A percentile compares a stretch with the other conserved stretches of the same genome.
These are phyloP conservation scores for Jaltomata sinuosa DNA, from an alignment of 257 asterid genomes.

Conservation along the genomic window DNA sequence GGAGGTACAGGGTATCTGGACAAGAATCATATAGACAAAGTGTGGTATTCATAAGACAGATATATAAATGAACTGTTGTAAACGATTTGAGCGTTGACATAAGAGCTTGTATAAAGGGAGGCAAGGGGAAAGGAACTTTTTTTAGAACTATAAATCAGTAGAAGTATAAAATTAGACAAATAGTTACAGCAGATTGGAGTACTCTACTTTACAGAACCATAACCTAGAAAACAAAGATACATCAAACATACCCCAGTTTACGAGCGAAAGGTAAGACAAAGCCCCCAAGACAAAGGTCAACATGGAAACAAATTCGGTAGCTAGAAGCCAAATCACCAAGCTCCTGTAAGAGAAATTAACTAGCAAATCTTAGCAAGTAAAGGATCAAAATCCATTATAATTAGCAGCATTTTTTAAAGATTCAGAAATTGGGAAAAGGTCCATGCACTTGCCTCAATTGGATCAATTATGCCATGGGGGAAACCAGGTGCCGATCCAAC, in stretches of 20 bases:
- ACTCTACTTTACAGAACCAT: background rate
- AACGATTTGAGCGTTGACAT: background rate
- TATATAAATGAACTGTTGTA: background rate
- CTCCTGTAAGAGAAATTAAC: slow-evolving; percentile 45
- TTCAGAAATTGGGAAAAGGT: background rate
- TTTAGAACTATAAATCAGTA: background rate
- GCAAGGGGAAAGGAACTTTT: background rate
- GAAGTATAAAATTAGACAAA: background rate
- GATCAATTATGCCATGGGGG: slow-evolving; percentile 99
- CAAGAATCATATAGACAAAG: background rate
- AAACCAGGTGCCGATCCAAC: slow-evolving; percentile 99
- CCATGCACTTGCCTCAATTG: slow-evolving; percentile 65
- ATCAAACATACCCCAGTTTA: slow-evolving; percentile 71
- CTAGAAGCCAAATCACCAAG: slow-evolving; percentile 76
- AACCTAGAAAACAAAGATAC: background rate
- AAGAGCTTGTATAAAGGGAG: background rate
- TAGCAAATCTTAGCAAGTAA: background rate
- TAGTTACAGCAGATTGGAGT: background rate
- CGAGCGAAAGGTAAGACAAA: slow-evolving; percentile 98
- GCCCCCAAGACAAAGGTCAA: slow-evolving; percentile 98
- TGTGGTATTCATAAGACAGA: background rate
- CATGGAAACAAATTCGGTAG: slow-evolving; percentile 74
- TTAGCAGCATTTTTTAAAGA: background rate
- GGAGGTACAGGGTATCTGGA: slow-evolving; percentile 88
- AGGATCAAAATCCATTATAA: background rate